Evolutionary conservation across 2,329 filamentous ascomycete genomes (phyloP), one percentile per base, ranked within the genome.

Genomic region (Aspergillus piperis): DNA sequence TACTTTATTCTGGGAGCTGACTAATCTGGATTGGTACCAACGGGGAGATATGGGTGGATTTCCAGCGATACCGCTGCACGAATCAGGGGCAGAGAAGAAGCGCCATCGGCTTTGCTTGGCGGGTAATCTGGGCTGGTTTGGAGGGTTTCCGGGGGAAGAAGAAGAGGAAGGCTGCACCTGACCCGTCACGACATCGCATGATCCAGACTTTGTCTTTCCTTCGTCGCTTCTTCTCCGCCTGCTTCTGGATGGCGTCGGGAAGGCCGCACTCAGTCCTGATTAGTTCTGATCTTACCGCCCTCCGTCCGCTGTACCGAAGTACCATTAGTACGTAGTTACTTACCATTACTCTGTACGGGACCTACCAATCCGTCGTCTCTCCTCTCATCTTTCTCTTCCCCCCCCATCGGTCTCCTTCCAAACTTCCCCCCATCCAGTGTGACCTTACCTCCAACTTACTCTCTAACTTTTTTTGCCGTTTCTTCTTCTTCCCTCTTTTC

Each of bases 171-270:
- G 21, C 53, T 38, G 51, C 61, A 63, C 58, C 54, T 63, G 61
- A 63, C 61, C 54, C 38, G 50, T 61, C 56, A 58, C 59, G 55
- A 54, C 55, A 61, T 61, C 60, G 59, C 59, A 63, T 62, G 62
- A 63, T 62, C 44, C 27, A 54, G 51, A 56, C 44, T 57, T 32
- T 36, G 32, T 36, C 42, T 36, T 30, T 27, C 41, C 32, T 27
- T 42, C 13, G 44, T 21, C 21, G n/a, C 15, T 30, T 32, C 25
- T n/a, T 36, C 38, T 23, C 13, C 56, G 30, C 23, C 21, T 50
- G 17, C 41, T 38, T 54, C 32, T 41, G 39, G 32, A 38, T 51
- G 41, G 54, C 42, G 42, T 57, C 54, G 54, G 42, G 42, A 57
- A n/a, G 54, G n/a, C 36, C 44, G 39, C 36, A n/a, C 32, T 36